Percentiles rank a stretch among this genome's conserved stretches.
Conservation (phyloP, 331 rosid genomes). For the Pyracantha coccinea region DNA sequence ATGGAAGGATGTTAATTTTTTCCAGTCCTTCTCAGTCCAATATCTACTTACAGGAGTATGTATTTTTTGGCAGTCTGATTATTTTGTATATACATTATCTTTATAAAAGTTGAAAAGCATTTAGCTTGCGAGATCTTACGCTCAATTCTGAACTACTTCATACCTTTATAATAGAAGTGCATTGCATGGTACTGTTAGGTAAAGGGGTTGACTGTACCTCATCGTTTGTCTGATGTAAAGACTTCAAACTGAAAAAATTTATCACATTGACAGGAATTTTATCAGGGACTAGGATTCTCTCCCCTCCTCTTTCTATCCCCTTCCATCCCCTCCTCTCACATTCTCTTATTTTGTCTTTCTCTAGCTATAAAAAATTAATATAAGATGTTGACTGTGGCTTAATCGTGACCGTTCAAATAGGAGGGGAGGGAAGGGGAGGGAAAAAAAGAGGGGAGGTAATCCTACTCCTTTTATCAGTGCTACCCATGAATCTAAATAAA, state of each 20-base stretch:
- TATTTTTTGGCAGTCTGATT: not conserved
- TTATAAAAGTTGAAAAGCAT: not conserved
- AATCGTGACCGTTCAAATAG: no score
- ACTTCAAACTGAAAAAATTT: not conserved
- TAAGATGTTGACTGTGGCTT: no score
- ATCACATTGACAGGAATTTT: not conserved
- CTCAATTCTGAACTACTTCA: not conserved
- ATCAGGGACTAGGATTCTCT: no score
- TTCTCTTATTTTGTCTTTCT: no score
- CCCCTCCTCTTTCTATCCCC: no score
- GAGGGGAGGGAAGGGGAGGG: no score
- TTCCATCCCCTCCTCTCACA: no score
- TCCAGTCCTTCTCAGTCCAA: not conserved
- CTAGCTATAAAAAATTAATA: no score
- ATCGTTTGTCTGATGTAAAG: not conserved
- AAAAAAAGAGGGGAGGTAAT: no score
- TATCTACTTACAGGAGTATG: not conserved
- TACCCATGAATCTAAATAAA: not conserved
- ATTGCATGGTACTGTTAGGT: not conserved
- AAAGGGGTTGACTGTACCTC: not conserved
- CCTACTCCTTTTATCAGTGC: no score
- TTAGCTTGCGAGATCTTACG: not conserved
- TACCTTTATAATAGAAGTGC: not conserved
- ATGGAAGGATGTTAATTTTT: not conserved
- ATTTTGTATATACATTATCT: not conserved